Percentiles rank a stretch among this genome's conserved stretches.
Conservation (phyloP, 169 alveolate genomes). For the Blepharisma undulans region DNA sequence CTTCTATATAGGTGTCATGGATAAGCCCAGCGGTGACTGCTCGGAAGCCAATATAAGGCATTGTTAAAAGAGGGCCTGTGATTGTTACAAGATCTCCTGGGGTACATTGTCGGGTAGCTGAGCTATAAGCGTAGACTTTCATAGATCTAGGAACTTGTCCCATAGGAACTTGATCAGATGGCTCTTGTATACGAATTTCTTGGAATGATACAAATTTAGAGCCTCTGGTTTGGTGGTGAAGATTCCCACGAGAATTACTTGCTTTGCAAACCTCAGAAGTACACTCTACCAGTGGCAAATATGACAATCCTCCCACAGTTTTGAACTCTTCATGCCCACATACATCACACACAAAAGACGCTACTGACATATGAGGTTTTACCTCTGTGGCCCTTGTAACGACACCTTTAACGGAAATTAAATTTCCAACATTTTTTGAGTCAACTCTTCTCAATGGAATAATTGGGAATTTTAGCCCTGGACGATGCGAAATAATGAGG, state of each 20-base stretch:
- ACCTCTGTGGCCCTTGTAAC: conserved; percentile 93
- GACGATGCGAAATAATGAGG: conserved; percentile 61
- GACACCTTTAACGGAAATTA: conserved; percentile 84
- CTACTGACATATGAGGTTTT: conserved; percentile 93
- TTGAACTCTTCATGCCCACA: conserved; percentile 91
- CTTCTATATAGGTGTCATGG: conserved; percentile 83
- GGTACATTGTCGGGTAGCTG: conserved; percentile 74
- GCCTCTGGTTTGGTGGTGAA: conserved; percentile 57
- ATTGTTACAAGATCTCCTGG: conserved; percentile 89
- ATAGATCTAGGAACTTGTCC: conserved; percentile 95
- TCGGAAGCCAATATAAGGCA: conserved; percentile 74
- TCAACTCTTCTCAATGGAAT: conserved; percentile 88
- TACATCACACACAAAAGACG: conserved; percentile 94
- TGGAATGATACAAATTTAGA: conserved; percentile 90
- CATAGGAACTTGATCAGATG: conserved; percentile 91
- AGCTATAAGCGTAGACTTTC: conserved; percentile 89
- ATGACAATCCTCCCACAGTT: conserved; percentile 83
- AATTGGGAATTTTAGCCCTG: conserved; percentile 53
- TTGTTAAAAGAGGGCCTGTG: conserved; percentile 90
- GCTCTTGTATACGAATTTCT: conserved; percentile 94
- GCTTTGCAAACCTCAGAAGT: conserved; percentile 87
- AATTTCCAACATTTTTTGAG: conserved; percentile 91
- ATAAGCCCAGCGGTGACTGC: conserved; percentile 70
- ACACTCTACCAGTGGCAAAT: conserved; percentile 92
- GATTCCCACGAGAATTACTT: conserved; percentile 85